Percentiles rank a stretch among this genome's conserved stretches.
These are phyloP conservation scores for Setomelanomma holmii DNA, from an alignment of 2,329 filamentous ascomycete species.

Conservation along the genomic window DNA sequence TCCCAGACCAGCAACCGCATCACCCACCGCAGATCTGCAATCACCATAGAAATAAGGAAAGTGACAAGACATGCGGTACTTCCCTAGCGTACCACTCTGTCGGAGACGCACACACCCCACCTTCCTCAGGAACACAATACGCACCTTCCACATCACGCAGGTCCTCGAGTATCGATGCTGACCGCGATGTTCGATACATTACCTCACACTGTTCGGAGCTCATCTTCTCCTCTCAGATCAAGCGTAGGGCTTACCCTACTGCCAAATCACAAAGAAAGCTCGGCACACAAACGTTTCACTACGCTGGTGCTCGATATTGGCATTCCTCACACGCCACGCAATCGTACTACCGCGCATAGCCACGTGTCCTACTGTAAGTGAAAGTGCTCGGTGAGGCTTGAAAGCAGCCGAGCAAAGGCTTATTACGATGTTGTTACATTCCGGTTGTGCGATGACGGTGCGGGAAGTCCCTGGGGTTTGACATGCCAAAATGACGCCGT, in stretches of 20 bases:
- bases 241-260: no score
- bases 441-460: background rate
- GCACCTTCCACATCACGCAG: background rate
- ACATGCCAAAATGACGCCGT: background rate
- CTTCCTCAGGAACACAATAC: background rate
- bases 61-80: background rate
- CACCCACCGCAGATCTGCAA: no score
- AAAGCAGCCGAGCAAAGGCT: background rate
- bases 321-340: background rate
- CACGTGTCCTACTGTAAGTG: no score
- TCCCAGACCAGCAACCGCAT: background rate
- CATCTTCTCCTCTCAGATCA: background rate
- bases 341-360: background rate
- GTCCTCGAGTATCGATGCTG: no score
- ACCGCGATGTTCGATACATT: background rate
- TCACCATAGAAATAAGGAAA: background rate
- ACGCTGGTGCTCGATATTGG: background rate
- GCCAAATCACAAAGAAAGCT: no score
- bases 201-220: background rate
- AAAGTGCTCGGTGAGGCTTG: background rate
- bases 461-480: background rate
- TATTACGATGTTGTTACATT: background rate
- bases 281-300: background rate
- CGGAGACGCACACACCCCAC: no score
- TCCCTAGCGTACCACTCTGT: background rate